Evolutionary conservation across 2,329 filamentous ascomycete species (phyloP).

Genomic region (Plenodomus biglobosus): DNA sequence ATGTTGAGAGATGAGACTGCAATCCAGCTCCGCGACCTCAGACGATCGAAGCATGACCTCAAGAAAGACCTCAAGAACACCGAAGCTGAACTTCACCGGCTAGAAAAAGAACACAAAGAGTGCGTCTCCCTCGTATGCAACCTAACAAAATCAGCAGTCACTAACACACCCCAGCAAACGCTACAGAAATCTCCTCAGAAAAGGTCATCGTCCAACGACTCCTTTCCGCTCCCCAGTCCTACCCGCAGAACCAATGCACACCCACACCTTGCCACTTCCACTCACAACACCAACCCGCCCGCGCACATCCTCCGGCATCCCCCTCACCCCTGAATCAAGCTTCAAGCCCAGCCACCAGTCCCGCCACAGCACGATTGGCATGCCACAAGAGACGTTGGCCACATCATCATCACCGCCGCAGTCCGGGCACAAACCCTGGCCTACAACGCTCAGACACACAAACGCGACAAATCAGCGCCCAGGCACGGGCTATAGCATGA

Average conservation of each 20-base stretch:
- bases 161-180: constrained; percentile 11
- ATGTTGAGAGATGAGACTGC: constrained; percentile 39
- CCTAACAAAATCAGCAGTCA: background rate
- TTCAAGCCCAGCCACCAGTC: background rate
- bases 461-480: constrained; percentile 17
- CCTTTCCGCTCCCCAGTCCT: background rate
- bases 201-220: background rate
- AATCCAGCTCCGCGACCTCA: constrained; percentile 37
- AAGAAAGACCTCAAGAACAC: constrained; percentile 38
- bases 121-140: constrained; percentile 7
- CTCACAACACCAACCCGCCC: background rate
- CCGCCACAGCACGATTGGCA: background rate
- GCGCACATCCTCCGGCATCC: constrained; percentile 1
- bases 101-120: constrained; percentile 29
- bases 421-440: constrained; percentile 1
- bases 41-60: constrained; percentile 30
- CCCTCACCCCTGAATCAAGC: constrained; percentile 1
- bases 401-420: constrained; percentile 1
- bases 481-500: constrained; percentile 12
- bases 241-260: background rate
- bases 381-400: constrained; percentile 2
- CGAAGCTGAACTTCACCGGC: constrained; percentile 34
- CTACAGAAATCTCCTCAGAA: background rate
- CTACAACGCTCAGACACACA: constrained; percentile 5
- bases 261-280: background rate